phyloP scores from a whole-genome alignment of 192 early-diverging fungal species.

The Coemansia sp. region DNA sequence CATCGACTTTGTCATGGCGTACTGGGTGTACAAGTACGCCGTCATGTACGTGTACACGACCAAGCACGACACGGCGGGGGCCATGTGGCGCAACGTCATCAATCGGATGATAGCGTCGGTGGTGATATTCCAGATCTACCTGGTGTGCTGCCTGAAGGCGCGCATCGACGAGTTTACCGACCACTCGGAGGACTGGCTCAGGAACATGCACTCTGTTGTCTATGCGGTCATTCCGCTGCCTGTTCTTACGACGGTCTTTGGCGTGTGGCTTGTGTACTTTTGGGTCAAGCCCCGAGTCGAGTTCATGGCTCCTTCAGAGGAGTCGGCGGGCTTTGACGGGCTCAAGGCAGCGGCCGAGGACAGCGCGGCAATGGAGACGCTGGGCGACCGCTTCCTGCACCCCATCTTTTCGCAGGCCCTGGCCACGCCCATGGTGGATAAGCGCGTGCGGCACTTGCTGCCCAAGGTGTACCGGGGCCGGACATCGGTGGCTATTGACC shows the following conservation, averaged over 20 bases:
- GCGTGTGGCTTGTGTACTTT: conserved; percentile 47
- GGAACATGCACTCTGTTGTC: conserved; percentile 40
- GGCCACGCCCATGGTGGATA: conserved; percentile 67
- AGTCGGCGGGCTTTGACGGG: conserved; percentile 36
- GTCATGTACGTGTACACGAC: conserved; percentile 77
- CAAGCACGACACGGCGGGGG: conserved; percentile 66
- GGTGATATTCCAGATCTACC: conserved; percentile 65
- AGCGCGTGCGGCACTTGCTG: conserved; percentile 62
- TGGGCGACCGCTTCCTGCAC: conserved; percentile 65
- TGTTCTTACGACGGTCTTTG: conserved; percentile 56
- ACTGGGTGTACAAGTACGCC: conserved; percentile 71
- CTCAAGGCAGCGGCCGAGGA: conserved; percentile 21
- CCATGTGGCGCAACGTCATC: conserved; percentile 67
- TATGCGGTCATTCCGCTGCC: conserved; percentile 62
- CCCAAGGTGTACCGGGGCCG: conserved; percentile 61
- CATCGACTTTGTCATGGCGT: conserved; percentile 62
- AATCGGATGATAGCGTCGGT: conserved; percentile 67
- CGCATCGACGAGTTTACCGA: conserved; percentile 58
- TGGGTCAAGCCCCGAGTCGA: conserved; percentile 56
- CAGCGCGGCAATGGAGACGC: conserved; percentile 17
- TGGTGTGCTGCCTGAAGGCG: conserved; percentile 58
- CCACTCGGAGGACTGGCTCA: conserved; percentile 21
- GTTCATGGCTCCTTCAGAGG: conserved; percentile 55
- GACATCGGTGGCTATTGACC: conserved; percentile 13
- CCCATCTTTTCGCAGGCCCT: conserved; percentile 62